Base-by-base conservation (phyloP, 2,329 filamentous ascomycete species). In the Diaporthe caulivora region DNA sequence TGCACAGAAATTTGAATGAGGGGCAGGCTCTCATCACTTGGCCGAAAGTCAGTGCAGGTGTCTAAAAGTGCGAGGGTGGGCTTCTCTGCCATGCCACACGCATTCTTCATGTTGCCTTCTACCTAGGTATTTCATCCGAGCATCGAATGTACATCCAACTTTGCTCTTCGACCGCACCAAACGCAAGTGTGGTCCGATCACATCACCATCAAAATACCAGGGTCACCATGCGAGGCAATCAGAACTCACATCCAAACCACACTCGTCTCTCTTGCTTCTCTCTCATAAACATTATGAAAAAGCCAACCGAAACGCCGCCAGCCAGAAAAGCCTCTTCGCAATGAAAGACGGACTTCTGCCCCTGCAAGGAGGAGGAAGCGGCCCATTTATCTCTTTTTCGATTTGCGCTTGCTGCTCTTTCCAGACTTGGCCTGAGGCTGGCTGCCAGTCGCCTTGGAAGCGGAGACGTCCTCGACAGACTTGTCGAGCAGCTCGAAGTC, bases 401-500 rank as follows among this genome's bases (percentile, higher is more conserved):
- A 82, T 84, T 84, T 87, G 73, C 75, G 76, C 75, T 83, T 83
- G 77, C 80, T 80, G 72, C 82, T 81, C 81, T 79, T 87, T 84
- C 47, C 83, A 80, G 60, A n/a, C 71, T 29, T 69, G 42, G 18
- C 75, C 77, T 78, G 78, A 75, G 80, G 76, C 77, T 82, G 82
- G 77, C 77, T 81, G 6, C 88, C 86, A 24, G 85, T 87, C 5
- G 87, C 79, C 83, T 89, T 90, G 74, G 84, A 84, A 80, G 86
- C 86, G 26, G 64, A 82, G 29, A 90, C 83, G 68, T 87, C 88
- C 76, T 90, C 88, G 26, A 87, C 85, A 77, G 88, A 90, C 83
- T 91, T 91, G 79, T 91, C 89, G 13, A 92, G 83, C 54, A 92
- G 81, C 83, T 92, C 90, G 81, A 90, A 92, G 80, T 91, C 89